Base-by-base conservation (phyloP, 768 basidiomycete species). In the Aureoboletus auriporus region DNA sequence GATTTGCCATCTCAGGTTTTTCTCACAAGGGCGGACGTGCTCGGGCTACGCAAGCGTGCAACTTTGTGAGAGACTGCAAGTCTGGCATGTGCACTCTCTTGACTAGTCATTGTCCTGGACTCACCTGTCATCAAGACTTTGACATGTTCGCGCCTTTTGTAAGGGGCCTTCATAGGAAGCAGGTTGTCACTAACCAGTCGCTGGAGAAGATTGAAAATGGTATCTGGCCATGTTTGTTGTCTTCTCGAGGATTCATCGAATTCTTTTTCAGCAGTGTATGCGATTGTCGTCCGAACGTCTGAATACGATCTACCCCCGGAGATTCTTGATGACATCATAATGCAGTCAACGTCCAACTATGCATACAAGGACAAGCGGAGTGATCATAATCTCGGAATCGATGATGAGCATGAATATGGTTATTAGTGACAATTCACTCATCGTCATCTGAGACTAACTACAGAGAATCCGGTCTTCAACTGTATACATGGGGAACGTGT, bases 191-290 rank as follows among this genome's bases (percentile, higher is more conserved):
- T 1, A 69, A 76, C 3, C 83, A 89, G 57, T 95, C 92, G n/a
- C 74, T 99, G 8, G 80, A 84, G 61, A 99, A 98, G 69, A 94
- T 98, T 43, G 95, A 99, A 75, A 80, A 86, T 59, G 92, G 94
- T 95, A 54, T 39, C 31, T 33, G 10, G 10, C 2, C 51, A 17
- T 36, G 13, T 46, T 49, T 26, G n/a, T 46, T 27, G 34, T 42
- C n/a, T 30, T 20, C 27, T 20, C 41, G 6, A 16, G 12, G 35
- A 39, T 40, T 34, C 14, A 20, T 49, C 59, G 33, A 57, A 41
- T 44, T 11, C 36, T 44, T 20, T 9, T 39, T 8, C 52, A 90
- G 89, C 84, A 39, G 80, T 79, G 39, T 91, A 89, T 59, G 80
- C 87, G 5, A 78, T 89, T 42, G 74, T 77, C 34, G 75, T 91